Evolutionary conservation across 352 stramenopile genomes (phyloP).

Genomic region (Globisporangium nunn): DNA sequence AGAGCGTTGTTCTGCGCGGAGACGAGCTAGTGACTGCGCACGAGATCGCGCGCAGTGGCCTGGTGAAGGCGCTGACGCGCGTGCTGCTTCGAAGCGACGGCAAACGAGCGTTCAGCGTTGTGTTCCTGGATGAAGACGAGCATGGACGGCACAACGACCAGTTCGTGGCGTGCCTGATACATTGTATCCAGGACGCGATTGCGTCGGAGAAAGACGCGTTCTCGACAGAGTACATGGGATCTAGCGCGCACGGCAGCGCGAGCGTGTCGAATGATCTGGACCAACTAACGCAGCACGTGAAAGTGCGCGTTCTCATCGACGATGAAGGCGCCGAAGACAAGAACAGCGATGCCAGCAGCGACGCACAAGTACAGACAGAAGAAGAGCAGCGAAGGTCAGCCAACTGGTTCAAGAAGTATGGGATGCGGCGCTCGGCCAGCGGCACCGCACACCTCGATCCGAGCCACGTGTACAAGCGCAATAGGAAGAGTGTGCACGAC

Average conservation of each 20-base stretch:
- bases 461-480: conserved; percentile 20
- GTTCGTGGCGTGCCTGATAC: conserved; percentile 26
- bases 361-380: conserved; percentile 21
- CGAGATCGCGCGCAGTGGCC: conserved; percentile 50
- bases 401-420: conserved; percentile 21
- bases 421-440: conserved; percentile 10
- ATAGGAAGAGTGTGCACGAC: conserved; percentile 41
- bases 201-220: conserved; percentile 58
- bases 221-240: conserved; percentile 17
- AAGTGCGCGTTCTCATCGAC: conserved; percentile 49
- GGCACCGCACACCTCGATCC: background rate
- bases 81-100: conserved; percentile 22
- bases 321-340: conserved; percentile 19
- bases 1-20: conserved; percentile 20
- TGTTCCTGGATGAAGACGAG: conserved; percentile 15
- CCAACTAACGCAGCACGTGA: conserved; percentile 64
- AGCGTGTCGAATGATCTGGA: conserved; percentile 48
- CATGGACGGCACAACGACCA: background rate
- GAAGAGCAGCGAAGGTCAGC: conserved; percentile 6
- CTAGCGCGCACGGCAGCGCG: background rate
- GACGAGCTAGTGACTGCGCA: conserved; percentile 41
- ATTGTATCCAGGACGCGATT: conserved; percentile 51
- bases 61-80: conserved; percentile 35
- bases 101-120: conserved; percentile 26
- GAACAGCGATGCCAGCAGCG: conserved; percentile 35